A percentile compares a stretch with the other conserved stretches of the same genome.
Evolutionary conservation across 495 filamentous ascomycete species (phyloP).

Genomic region (Letharia lupina): DNA sequence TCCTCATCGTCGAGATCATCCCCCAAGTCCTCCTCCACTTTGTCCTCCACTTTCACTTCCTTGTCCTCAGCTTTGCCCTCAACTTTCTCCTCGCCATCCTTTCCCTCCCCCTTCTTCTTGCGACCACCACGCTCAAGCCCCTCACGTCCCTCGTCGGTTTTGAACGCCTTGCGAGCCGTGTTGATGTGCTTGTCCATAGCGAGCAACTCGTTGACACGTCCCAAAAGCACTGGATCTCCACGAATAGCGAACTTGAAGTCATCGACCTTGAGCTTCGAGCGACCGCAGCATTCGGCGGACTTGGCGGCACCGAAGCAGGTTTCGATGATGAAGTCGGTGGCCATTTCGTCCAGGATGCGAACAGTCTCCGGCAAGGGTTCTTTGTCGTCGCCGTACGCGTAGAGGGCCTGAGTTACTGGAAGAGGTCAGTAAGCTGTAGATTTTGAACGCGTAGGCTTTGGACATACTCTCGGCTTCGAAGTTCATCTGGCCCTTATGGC

Average conservation of each 20-base stretch:
- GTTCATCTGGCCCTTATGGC: slow-evolving; percentile 85
- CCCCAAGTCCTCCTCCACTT: slow-evolving; percentile 21
- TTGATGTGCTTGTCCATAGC: slow-evolving; percentile 73
- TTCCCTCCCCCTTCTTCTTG: slow-evolving; percentile 26
- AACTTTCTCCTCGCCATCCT: slow-evolving; percentile 18
- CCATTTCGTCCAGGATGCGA: slow-evolving; percentile 82
- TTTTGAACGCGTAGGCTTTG: slow-evolving; percentile 15
- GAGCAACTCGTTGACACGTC: slow-evolving; percentile 80
- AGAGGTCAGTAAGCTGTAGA: slow-evolving; percentile 16
- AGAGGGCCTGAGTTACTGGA: slow-evolving; percentile 70
- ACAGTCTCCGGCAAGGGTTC: slow-evolving; percentile 73
- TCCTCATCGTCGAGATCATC: slow-evolving; percentile 25
- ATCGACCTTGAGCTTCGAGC: slow-evolving; percentile 95
- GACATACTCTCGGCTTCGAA: slow-evolving; percentile 70
- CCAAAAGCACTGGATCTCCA: slow-evolving; percentile 73
- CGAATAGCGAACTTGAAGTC: slow-evolving; percentile 92
- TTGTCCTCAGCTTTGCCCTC: slow-evolving; percentile 12
- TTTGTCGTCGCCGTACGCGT: slow-evolving; percentile 71
- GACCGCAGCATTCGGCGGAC: slow-evolving; percentile 68
- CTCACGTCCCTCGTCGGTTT: slow-evolving; percentile 41
- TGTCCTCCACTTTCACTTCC: slow-evolving; percentile 15
- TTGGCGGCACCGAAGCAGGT: slow-evolving; percentile 81
- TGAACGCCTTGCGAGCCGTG: slow-evolving; percentile 62
- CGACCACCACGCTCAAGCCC: slow-evolving; percentile 25
- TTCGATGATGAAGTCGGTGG: slow-evolving; percentile 84